Evolutionary conservation across 2,329 filamentous ascomycete species (phyloP).

Genomic region (Triangularia setosa): DNA sequence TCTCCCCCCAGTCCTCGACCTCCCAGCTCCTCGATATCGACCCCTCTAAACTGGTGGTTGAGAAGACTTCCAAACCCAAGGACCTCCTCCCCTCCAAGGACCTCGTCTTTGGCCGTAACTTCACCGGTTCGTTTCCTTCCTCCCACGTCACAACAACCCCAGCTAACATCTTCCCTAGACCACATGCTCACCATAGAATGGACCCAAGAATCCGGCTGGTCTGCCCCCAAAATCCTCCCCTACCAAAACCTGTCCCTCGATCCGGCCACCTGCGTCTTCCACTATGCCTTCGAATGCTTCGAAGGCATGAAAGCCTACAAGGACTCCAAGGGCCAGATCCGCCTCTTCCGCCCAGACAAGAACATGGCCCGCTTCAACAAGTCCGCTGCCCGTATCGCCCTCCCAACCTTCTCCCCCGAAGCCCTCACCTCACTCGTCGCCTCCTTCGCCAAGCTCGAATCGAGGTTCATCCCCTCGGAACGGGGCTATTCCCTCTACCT

Average conservation of each 20-base stretch:
- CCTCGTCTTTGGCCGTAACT: constrained; percentile 83
- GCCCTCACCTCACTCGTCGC: constrained; percentile 78
- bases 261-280: constrained; percentile 93
- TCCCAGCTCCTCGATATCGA: constrained; percentile 66
- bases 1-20: constrained; percentile 46
- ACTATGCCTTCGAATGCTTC: constrained; percentile 98
- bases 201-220: constrained; percentile 55
- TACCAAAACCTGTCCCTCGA: constrained; percentile 98
- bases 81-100: constrained; percentile 69
- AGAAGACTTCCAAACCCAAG: constrained; percentile 73
- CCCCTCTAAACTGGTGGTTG: constrained; percentile 69
- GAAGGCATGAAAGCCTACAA: constrained; percentile 99
- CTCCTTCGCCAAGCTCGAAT: constrained; percentile 73
- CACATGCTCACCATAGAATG: constrained; percentile 42
- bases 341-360: constrained; percentile 89
- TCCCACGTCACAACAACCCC: constrained; percentile 65
- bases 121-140: constrained; percentile 63
- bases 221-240: constrained; percentile 75
- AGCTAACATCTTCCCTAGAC: constrained; percentile 43
- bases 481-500: constrained; percentile 94
- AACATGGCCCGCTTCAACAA: constrained; percentile 96
- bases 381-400: constrained; percentile 83
- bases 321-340: constrained; percentile 67
- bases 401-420: constrained; percentile 76
- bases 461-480: constrained; percentile 82